A percentile compares a stretch with the other conserved stretches of the same genome.
Conservation (phyloP, 768 basidiomycete genomes). For the Lentinula sp. region DNA sequence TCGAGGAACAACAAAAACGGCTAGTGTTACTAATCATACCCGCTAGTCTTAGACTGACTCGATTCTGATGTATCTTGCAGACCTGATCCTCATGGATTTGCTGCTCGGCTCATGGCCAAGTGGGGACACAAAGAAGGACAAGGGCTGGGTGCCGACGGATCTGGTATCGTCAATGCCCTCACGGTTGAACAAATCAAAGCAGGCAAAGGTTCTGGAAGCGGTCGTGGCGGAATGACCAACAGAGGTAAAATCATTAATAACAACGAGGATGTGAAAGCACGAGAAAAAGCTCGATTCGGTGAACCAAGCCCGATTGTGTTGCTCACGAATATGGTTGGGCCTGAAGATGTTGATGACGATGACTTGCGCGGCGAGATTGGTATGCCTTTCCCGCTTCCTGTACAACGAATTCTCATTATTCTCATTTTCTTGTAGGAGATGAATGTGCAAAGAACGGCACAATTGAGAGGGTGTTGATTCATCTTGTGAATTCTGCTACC, state of each 20-base stretch:
- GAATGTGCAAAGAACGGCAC: slow-evolving; percentile 90
- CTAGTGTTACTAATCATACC: neutral
- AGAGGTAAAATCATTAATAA: slow-evolving; percentile 90
- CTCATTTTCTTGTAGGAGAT: slow-evolving; percentile 48
- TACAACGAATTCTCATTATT: neutral
- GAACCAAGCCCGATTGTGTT: slow-evolving; percentile 88
- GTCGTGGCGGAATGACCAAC: slow-evolving; percentile 39
- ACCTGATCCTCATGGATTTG: slow-evolving; percentile 69
- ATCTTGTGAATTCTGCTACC: slow-evolving; percentile 58
- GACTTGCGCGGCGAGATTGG: slow-evolving; percentile 87
- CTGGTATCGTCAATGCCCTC: slow-evolving; percentile 86
- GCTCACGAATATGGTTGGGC: slow-evolving; percentile 84
- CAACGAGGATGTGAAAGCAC: slow-evolving; percentile 77
- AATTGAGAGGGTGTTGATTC: slow-evolving; percentile 85
- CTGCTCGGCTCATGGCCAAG: slow-evolving; percentile 88
- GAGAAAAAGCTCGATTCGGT: slow-evolving; percentile 78
- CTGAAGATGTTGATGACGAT: slow-evolving; percentile 79
- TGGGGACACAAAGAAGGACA: slow-evolving; percentile 95
- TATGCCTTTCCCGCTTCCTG: slow-evolving; percentile 22
- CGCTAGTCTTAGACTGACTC: no score
- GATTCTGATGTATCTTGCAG: slow-evolving; percentile 16
- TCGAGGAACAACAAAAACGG: slow-evolving; percentile 20
- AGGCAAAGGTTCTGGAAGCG: slow-evolving; percentile 27
- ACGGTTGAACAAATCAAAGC: slow-evolving; percentile 64
- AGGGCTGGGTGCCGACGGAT: slow-evolving; percentile 79